phyloP scores from a whole-genome alignment of 495 filamentous ascomycete species.

The Xylaria scruposa region DNA sequence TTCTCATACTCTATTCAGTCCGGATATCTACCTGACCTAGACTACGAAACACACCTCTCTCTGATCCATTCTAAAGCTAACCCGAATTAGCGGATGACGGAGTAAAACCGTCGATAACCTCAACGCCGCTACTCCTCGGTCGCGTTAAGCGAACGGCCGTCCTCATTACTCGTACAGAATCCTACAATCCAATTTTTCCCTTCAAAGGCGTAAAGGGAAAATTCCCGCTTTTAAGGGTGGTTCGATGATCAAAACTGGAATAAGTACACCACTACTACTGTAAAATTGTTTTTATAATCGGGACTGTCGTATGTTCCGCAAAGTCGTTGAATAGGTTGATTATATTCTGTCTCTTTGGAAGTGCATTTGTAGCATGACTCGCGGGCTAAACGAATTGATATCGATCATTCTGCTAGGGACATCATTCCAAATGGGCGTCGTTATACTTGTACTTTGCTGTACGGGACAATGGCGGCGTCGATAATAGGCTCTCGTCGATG shows the following conservation, averaged over 20 bases:
- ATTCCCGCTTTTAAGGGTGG: background rate
- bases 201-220: background rate
- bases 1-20: background rate
- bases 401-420: background rate
- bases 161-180: conserved; percentile 3
- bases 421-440: background rate
- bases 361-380: background rate
- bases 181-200: background rate
- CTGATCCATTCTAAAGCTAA: background rate
- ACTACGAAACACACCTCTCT: background rate
- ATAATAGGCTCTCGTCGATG: conserved; percentile 54
- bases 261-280: background rate
- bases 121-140: background rate
- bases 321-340: background rate
- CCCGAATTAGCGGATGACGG: background rate
- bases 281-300: background rate
- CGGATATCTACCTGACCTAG: background rate
- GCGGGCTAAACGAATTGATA: background rate
- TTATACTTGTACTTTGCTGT: conserved; percentile 26
- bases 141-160: background rate
- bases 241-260: background rate
- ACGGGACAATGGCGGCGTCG: conserved; percentile 63
- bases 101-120: background rate
- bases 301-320: background rate
- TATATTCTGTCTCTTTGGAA: background rate